Base-by-base conservation (phyloP, 768 basidiomycete genomes). In the Tubosaeta brunneosetosa region DNA sequence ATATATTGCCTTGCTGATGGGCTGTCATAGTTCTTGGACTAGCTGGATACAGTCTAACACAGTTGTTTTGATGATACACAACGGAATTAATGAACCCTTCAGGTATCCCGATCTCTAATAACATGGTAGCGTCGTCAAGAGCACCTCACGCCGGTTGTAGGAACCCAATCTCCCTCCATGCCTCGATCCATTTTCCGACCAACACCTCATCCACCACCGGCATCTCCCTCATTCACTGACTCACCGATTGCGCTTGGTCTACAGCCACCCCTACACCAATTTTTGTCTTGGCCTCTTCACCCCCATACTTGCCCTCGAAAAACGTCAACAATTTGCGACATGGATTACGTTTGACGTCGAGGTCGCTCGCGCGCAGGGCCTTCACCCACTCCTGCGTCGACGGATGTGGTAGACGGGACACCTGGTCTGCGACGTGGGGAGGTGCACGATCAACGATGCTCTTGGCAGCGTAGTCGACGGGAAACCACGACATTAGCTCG, bases 391-490 rank as follows among this genome's bases (percentile, higher is more conserved):
- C 59, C 3, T 42, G 59, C n/a, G n/a, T n/a, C n/a, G n/a, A n/a
- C n/a, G n/a, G n/a, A n/a, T n/a, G n/a, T n/a, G n/a, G n/a, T n/a
- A n/a, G n/a, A n/a, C n/a, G n/a, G n/a, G n/a, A n/a, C n/a, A n/a
- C n/a, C n/a, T n/a, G n/a, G n/a, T n/a, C n/a, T n/a, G n/a, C n/a
- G n/a, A n/a, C n/a, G n/a, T n/a, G n/a, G n/a, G n/a, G n/a, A n/a
- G n/a, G n/a, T n/a, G n/a, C n/a, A n/a, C n/a, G n/a, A n/a, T n/a
- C n/a, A n/a, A n/a, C n/a, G n/a, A n/a, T n/a, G n/a, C n/a, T 72
- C 32, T 66, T 66, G 8, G 73, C 80, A 1, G 80, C 80, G 47
- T 68, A 71, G 66, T 83, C 73, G 47, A 81, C 78, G 0, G 81
- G 79, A 2, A 83, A 68, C 79, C 80, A 82, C 0, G 76, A 57